Base-by-base conservation (phyloP, 257 asterid species). In the Plantago major region DNA sequence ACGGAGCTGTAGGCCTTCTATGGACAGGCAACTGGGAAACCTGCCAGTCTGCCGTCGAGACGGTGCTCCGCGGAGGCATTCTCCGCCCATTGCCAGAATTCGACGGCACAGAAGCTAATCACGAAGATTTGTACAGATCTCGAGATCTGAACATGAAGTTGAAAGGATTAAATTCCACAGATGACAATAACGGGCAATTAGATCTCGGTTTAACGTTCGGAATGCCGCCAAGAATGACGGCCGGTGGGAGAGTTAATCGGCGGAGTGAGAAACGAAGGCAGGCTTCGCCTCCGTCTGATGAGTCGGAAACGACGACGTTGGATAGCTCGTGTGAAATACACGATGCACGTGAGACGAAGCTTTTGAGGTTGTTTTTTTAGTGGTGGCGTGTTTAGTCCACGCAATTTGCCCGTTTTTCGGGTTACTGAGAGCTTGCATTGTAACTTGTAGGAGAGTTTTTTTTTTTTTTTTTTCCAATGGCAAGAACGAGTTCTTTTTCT, bases 231-330 rank as follows among this genome's bases (percentile, higher is more conserved):
- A 56, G 65, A 48, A 62, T 53, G 65, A 42, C 66, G 17, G 65
- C 69, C 17, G 74, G 70, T 2, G 56, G 70, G 50, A 62, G 69
- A 28, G 67, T 58, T 8, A 59, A 18, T 10, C 51, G 62, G 54
- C 22, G 63, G 11, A 1, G 28, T 7, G 56, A 44, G 63, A 45
- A 62, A 38, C 33, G 68, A 9, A 58, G 79, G 28, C 58, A 69
- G 57, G 70, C 70, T 0, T 71, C 88, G n/a, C 87, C 94, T 5
- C 33, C 46, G 49, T 83, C 87, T 10, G 91, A 85, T 18, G 91
- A 81, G 70, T 88, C 95, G 2, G 95, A 78, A 46, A 85, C 86
- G 60, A 85, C 96, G 42, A 85, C 95, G 26, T 73, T 73, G 44
- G 95, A 85, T 64, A 88, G 96, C 57, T 73, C 58, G 47, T 74